A percentile compares a stretch with the other conserved stretches of the same genome.
Conservation (phyloP, 441 rosid genomes). For the Mallotus repandus region DNA sequence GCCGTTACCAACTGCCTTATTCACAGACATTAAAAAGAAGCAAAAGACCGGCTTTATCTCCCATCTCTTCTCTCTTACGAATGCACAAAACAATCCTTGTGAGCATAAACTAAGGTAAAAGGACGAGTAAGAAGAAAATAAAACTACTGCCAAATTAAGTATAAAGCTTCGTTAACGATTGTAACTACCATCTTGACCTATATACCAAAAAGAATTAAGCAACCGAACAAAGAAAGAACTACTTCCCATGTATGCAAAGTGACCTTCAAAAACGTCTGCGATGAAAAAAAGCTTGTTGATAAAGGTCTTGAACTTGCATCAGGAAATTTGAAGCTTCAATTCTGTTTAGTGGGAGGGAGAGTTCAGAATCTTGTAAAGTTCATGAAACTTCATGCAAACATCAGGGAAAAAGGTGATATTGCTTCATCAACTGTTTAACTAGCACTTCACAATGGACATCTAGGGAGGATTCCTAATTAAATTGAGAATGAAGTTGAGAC, state of each 20-base stretch:
- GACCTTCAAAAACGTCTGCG: background rate
- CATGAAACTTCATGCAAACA: too few relatives aligned
- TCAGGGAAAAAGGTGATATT: background rate
- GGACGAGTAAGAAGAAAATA: background rate
- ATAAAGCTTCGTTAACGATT: conserved; percentile 7
- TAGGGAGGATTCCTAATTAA: background rate
- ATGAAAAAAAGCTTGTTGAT: background rate
- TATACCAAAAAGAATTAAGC: background rate
- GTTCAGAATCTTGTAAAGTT: too few relatives aligned
- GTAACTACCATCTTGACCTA: background rate
- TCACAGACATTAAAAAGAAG: conserved; percentile 5
- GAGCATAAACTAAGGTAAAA: conserved; percentile 19
- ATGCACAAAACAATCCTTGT: conserved; percentile 35
- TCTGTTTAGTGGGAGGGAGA: too few relatives aligned
- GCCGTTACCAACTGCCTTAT: conserved; percentile 37
- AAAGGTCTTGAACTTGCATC: background rate
- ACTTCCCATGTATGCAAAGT: background rate
- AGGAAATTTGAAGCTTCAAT: background rate
- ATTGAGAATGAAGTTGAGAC: background rate
- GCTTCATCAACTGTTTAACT: background rate
- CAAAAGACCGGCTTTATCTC: conserved; percentile 11
- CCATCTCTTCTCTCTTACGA: conserved; percentile 24
- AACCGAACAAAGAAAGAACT: background rate
- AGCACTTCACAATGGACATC: background rate
- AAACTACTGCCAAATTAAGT: conserved; percentile 17